Conservation (phyloP, 1,284 basidiomycete genomes). For the Trametes versicolor region DNA sequence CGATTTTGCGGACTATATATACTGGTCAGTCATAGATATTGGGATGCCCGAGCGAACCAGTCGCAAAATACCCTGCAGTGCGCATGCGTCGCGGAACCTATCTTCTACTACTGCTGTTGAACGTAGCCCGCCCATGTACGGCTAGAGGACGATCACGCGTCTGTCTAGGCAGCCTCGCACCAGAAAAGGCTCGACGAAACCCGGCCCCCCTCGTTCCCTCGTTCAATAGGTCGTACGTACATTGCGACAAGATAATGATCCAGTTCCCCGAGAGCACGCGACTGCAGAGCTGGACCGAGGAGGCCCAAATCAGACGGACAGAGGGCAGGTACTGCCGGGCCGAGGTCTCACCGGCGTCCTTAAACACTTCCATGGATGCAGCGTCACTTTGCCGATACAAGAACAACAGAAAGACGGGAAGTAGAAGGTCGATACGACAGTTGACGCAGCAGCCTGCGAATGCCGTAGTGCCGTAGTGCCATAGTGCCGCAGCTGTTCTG, state of each 20-base stretch:
- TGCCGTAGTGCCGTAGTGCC: neutral
- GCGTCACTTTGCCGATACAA: neutral
- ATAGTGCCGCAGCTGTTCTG: neutral
- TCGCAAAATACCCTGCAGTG: no score
- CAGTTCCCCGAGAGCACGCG: neutral
- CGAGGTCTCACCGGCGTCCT: neutral
- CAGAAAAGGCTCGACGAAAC: no score
- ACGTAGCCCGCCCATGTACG: no score
- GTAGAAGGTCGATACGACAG: neutral
- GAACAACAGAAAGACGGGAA: slow-evolving; percentile 11
- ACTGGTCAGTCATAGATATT: neutral
- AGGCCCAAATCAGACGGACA: neutral
- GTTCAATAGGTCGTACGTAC: no score
- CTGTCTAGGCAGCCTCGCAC: no score
- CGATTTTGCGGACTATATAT: no score
- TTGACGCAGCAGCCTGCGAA: neutral
- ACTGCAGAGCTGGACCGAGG: neutral
- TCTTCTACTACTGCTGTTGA: no score
- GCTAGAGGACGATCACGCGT: no score
- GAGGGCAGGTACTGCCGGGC: neutral
- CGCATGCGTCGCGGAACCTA: no score
- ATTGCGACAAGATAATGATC: no score
- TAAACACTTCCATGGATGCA: neutral
- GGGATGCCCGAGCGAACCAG: no score
- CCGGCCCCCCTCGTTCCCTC: no score